Evolutionary conservation across 2,329 filamentous ascomycete genomes (phyloP).

Genomic region (Claviceps arundinis): DNA sequence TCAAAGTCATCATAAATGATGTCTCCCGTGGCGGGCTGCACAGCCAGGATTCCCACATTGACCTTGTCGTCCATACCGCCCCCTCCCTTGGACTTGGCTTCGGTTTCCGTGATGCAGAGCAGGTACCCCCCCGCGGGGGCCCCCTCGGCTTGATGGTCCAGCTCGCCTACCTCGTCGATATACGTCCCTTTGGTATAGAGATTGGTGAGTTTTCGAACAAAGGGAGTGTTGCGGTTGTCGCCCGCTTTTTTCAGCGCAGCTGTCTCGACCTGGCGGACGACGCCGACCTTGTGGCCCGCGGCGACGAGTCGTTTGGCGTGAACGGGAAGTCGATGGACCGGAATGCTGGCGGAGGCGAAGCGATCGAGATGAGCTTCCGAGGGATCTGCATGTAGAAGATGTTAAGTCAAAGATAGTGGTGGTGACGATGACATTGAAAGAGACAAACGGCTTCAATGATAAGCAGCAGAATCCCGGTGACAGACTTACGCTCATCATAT

Average conservation of each 20-base stretch:
- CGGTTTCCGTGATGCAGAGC: conserved; percentile 81
- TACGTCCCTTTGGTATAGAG: conserved; percentile 98
- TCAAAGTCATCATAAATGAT: conserved; percentile 94
- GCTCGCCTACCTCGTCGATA: conserved; percentile 78
- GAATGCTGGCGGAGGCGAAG: conserved; percentile 93
- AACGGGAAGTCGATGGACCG: conserved; percentile 78
- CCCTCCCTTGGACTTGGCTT: conserved; percentile 41
- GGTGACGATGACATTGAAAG: background rate
- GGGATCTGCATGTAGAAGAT: conserved; percentile 36
- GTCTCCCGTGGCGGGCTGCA: conserved; percentile 90
- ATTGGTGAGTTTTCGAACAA: conserved; percentile 85
- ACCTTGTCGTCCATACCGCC: conserved; percentile 87
- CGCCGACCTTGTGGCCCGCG: conserved; percentile 89
- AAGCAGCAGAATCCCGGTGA: background rate
- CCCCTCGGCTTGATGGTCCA: conserved; percentile 38
- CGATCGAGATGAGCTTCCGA: conserved; percentile 86
- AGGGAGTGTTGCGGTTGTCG: conserved; percentile 86
- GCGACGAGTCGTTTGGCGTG: conserved; percentile 87
- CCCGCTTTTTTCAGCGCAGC: conserved; percentile 91
- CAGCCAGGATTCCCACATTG: conserved; percentile 79
- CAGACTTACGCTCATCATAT: conserved; percentile 67
- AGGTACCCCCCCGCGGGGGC: conserved; percentile 68
- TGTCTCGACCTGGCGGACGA: conserved; percentile 89
- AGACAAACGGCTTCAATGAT: background rate
- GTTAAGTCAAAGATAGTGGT: no score